phyloP scores from a whole-genome alignment of 441 rosid species.

The Arabidopsis hybrid region DNA sequence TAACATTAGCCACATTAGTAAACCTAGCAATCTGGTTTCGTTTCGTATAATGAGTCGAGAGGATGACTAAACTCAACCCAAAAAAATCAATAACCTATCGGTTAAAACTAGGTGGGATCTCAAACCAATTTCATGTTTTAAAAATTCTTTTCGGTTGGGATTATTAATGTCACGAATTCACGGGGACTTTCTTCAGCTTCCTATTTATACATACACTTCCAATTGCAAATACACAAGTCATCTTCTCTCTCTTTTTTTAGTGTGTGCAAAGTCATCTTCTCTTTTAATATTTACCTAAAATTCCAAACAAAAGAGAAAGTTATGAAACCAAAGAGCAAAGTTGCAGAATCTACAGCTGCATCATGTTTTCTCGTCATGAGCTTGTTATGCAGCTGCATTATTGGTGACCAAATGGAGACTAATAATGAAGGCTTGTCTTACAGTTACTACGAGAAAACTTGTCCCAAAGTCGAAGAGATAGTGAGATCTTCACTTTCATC shows the following conservation, averaged over 20 bases:
- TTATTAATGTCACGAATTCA: conserved; percentile 37
- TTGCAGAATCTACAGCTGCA: conserved; percentile 20
- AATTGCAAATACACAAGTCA: conserved; percentile 11
- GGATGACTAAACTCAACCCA: conserved; percentile 6
- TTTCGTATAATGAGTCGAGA: not conserved
- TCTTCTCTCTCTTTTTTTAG: not conserved
- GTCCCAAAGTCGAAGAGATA: conserved; percentile 51
- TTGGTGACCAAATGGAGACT: conserved; percentile 29
- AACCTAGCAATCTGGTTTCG: not conserved
- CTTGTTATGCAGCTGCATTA: conserved; percentile 33
- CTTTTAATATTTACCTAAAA: not conserved
- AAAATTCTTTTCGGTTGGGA: conserved; percentile 20
- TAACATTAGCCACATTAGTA: not conserved
- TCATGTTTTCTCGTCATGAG: conserved; percentile 29
- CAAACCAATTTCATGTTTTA: not conserved
- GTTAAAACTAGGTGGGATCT: not conserved
- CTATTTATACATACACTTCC: conserved; percentile 37
- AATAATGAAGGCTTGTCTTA: conserved; percentile 44
- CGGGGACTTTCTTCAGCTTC: conserved; percentile 23
- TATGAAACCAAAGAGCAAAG: conserved; percentile 39
- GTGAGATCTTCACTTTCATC: conserved; percentile 47
- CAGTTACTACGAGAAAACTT: conserved; percentile 50
- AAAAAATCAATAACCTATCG: not conserved
- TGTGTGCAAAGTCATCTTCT: not conserved
- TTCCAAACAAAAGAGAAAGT: not conserved